Base-by-base conservation (phyloP, 345 rosid genomes). In the Eucalyptus leucophloia region DNA sequence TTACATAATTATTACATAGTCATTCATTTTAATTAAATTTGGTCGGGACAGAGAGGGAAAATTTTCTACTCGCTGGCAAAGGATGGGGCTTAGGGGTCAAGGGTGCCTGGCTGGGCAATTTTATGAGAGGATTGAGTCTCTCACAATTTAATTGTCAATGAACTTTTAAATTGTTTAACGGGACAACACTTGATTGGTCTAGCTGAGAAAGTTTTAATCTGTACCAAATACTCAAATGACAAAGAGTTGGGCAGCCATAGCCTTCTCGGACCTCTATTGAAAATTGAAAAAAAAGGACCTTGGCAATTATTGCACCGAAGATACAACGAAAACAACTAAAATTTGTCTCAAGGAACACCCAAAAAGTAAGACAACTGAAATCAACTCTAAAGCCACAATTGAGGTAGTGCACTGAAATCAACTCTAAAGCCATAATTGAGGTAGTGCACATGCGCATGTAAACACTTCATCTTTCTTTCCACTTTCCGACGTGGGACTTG, bases 111-210 rank as follows among this genome's bases (percentile, higher is more conserved):
- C 17, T 1, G 3, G 37, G 5, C 18, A 8, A 30, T 62, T 62
- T 17, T 13, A 62, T 7, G 34, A 62, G 5, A 62, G 26, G 72
- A 62, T 62, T 7, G 10, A 65, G 17, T 65, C 10, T 65, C 34
- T 53, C 26, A 30, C 37, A 65, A 7, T 65, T 30, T 1, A 8
- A 30, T 65, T 8, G 19, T 65, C 72, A 65, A 14, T 53, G 11
- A 53, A 53, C 10, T 53, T 65, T 65, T 0, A 65, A 65, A 65
- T 65, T 8, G 0, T 62, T 62, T 0, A 30, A 62, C 0, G 0
- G 9, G 0, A 1, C 2, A 62, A 0, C 18, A 13, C 18, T 62
- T 28, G 0, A 1, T 30, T 30, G 3, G 5, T 62, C 34, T 62
- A 30, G 1, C 0, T 30, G 17, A 14, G 72, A 30, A 62, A 62